Percentiles rank a stretch among this genome's conserved stretches.
Conservation (phyloP, 805 yeast species). For the Komagataella phaffii region DNA sequence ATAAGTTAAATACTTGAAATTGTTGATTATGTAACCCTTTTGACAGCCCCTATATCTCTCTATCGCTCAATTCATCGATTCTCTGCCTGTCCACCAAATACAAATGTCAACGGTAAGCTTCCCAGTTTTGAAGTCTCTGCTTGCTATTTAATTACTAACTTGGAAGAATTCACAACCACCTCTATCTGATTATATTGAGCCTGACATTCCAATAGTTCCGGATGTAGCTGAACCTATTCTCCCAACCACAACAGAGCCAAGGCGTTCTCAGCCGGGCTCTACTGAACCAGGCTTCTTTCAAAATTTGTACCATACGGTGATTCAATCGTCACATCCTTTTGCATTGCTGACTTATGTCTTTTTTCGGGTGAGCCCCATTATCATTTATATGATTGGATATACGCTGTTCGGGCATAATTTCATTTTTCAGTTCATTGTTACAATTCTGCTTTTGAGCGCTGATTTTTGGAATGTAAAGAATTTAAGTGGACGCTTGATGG, state of each 20-base stretch:
- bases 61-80: too few species aligned
- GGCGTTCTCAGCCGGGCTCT: conserved; percentile 1
- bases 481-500: conserved; percentile 78
- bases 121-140: neutral
- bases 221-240: neutral
- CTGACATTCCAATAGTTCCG: neutral
- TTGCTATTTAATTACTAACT: neutral
- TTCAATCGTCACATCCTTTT: conserved; percentile 74
- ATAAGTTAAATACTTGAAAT: neutral
- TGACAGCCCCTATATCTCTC: neutral
- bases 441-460: conserved; percentile 65
- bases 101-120: neutral
- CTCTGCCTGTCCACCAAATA: neutral
- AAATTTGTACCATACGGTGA: conserved; percentile 30
- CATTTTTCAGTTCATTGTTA: conserved; percentile 66
- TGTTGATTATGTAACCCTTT: neutral
- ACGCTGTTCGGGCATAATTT: conserved; percentile 45
- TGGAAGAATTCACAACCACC: neutral
- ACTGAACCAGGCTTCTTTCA: too few species aligned
- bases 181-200: neutral
- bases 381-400: conserved; percentile 59
- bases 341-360: conserved; percentile 54
- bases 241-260: conserved; percentile 2
- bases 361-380: conserved; percentile 49
- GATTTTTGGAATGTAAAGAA: conserved; percentile 94